Conservation (phyloP, 352 stramenopile species). For the Globisporangium cederbergense region DNA sequence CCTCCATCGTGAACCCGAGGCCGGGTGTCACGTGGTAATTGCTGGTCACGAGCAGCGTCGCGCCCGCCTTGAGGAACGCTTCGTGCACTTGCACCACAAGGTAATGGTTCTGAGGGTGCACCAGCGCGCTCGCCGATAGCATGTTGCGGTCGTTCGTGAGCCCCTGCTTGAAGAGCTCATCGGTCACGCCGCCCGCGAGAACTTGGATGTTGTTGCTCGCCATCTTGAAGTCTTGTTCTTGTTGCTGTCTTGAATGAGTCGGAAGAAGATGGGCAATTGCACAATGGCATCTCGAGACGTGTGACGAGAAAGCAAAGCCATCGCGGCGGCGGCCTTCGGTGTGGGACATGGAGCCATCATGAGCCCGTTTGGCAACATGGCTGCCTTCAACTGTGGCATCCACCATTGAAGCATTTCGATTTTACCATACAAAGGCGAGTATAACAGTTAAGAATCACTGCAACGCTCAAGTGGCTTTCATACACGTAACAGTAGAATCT, state of each 20-base stretch:
- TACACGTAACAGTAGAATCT: neutral
- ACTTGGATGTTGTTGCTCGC: constrained; percentile 31
- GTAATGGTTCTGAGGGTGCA: constrained; percentile 58
- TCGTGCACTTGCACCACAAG: constrained; percentile 65
- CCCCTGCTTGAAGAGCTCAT: constrained; percentile 85
- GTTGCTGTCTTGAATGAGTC: neutral
- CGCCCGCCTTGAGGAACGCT: constrained; percentile 75
- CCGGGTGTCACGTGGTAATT: constrained; percentile 87
- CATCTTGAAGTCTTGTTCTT: constrained; percentile 1
- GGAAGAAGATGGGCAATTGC: neutral
- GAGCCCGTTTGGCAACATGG: too few relatives aligned
- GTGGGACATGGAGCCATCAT: neutral
- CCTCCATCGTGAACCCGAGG: constrained; percentile 75
- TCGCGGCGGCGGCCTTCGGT: neutral
- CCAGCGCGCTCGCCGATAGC: constrained; percentile 83
- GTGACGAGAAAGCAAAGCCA: neutral
- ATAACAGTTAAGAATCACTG: too few relatives aligned
- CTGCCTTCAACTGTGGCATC: neutral
- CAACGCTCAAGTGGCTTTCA: too few relatives aligned
- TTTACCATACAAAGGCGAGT: too few relatives aligned
- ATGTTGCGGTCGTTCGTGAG: constrained; percentile 90
- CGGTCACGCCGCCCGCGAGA: constrained; percentile 81
- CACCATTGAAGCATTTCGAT: too few relatives aligned
- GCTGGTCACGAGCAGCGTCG: constrained; percentile 83
- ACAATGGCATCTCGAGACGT: neutral